phyloP scores from a whole-genome alignment of 108 stramenopile species.

The Cyclotella cryptica region DNA sequence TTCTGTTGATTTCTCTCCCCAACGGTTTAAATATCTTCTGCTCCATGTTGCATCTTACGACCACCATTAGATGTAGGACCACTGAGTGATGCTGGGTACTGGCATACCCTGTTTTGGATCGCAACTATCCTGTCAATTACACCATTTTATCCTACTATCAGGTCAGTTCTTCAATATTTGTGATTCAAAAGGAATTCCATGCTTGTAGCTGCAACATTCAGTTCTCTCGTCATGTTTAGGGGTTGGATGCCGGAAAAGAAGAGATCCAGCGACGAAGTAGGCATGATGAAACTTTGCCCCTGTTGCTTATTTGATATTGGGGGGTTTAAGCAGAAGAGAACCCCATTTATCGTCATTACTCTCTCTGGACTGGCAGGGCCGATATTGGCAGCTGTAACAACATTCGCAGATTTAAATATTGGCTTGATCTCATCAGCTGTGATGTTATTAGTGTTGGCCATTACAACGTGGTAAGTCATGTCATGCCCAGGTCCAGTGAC shows the following conservation, averaged over 20 bases:
- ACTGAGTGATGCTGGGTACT: constrained; percentile 47
- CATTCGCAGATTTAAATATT: constrained; percentile 38
- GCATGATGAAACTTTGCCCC: constrained; percentile 43
- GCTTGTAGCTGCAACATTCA: not conserved
- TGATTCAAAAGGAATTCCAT: not conserved
- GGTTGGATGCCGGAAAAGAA: constrained; percentile 60
- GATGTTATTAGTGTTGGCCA: constrained; percentile 27
- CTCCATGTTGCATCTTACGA: too few relatives aligned
- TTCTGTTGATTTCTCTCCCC: too few relatives aligned
- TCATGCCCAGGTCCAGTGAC: not conserved
- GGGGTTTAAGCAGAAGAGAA: constrained; percentile 42
- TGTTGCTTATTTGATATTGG: constrained; percentile 49
- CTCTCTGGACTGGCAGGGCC: constrained; percentile 51
- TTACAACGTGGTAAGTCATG: constrained; percentile 30
- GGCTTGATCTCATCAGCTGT: constrained; percentile 37
- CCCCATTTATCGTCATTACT: constrained; percentile 51
- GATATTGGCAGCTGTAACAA: constrained; percentile 48
- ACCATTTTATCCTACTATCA: constrained; percentile 50
- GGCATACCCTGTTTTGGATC: constrained; percentile 50
- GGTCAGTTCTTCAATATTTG: not conserved
- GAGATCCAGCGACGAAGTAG: constrained; percentile 30
- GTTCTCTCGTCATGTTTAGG: not conserved
- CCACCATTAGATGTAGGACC: constrained; percentile 36
- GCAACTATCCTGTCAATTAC: constrained; percentile 35
- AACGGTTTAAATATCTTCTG: too few relatives aligned